Evolutionary conservation across 148 eudicot genomes (phyloP).

Genomic region (Rheum nobile): DNA sequence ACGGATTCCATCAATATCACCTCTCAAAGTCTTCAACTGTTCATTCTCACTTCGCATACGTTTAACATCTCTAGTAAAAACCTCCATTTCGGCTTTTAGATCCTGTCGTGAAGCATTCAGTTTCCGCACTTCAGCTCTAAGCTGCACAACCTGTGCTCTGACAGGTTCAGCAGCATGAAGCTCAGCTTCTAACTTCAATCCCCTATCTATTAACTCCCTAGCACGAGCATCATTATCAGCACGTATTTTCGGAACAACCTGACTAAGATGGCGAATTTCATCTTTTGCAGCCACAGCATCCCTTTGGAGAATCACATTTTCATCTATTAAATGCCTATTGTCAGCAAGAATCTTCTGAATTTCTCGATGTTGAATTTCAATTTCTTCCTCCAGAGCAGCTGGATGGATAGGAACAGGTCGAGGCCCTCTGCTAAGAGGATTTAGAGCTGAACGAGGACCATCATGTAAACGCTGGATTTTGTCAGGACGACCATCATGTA

Average conservation of each 20-base stretch:
- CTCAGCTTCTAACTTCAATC: slow-evolving; percentile 68
- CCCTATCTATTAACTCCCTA: slow-evolving; percentile 54
- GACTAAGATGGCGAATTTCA: slow-evolving; percentile 59
- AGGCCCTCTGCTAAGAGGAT: slow-evolving; percentile 32
- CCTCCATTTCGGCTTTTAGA: slow-evolving; percentile 53
- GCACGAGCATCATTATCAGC: slow-evolving; percentile 45
- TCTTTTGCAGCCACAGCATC: slow-evolving; percentile 58
- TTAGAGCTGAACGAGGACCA: slow-evolving; percentile 33
- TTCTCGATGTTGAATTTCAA: slow-evolving; percentile 63
- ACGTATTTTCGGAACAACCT: slow-evolving; percentile 44
- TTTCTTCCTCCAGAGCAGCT: slow-evolving; percentile 65
- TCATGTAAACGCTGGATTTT: slow-evolving; percentile 15
- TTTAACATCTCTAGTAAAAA: slow-evolving; percentile 44
- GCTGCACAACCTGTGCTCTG: slow-evolving; percentile 51
- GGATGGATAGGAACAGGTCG: slow-evolving; percentile 55
- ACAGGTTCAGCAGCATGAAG: slow-evolving; percentile 54
- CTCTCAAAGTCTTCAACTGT: slow-evolving; percentile 45
- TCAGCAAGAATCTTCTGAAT: slow-evolving; percentile 55
- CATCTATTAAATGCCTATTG: slow-evolving; percentile 56
- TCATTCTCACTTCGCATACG: slow-evolving; percentile 50
- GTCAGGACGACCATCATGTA: slow-evolving; percentile 27
- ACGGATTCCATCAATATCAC: slow-evolving; percentile 55
- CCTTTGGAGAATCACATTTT: slow-evolving; percentile 61
- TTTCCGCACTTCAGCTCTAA: slow-evolving; percentile 62
- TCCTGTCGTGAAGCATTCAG: slow-evolving; percentile 42